phyloP scores from a whole-genome alignment of 331 rosid species.

The Quercus phellos region DNA sequence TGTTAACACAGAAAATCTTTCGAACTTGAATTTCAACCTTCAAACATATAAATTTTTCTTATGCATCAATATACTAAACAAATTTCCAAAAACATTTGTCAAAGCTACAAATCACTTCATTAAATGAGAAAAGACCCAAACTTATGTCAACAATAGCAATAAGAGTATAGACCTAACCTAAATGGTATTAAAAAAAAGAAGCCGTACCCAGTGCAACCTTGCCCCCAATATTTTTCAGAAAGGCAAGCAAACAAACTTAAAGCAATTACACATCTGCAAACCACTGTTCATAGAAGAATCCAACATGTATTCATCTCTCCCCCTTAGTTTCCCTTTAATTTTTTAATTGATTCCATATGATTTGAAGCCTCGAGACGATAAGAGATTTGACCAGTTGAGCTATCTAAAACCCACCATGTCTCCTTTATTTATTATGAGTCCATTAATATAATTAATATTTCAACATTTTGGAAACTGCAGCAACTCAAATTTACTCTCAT shows the following conservation, averaged over 20 bases:
- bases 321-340: too few relatives aligned
- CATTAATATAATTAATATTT: too few relatives aligned
- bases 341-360: too few relatives aligned
- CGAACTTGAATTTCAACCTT: conserved; percentile 89
- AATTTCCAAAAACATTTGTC: background rate
- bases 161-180: background rate
- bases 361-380: too few relatives aligned
- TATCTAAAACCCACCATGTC: too few relatives aligned
- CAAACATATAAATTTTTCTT: background rate
- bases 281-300: background rate
- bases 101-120: too few relatives aligned
- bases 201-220: background rate
- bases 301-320: background rate
- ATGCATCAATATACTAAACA: background rate
- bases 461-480: too few relatives aligned
- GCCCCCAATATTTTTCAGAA: background rate
- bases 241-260: too few relatives aligned
- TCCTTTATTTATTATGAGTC: too few relatives aligned
- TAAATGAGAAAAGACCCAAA: background rate
- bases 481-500: too few relatives aligned
- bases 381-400: too few relatives aligned
- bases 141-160: background rate
- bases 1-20: conserved; percentile 51
- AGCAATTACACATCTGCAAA: background rate
- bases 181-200: background rate